Evolutionary conservation across 225 moss, liverwort and hornwort species (phyloP).

Genomic region (Anthoceros angustus): DNA sequence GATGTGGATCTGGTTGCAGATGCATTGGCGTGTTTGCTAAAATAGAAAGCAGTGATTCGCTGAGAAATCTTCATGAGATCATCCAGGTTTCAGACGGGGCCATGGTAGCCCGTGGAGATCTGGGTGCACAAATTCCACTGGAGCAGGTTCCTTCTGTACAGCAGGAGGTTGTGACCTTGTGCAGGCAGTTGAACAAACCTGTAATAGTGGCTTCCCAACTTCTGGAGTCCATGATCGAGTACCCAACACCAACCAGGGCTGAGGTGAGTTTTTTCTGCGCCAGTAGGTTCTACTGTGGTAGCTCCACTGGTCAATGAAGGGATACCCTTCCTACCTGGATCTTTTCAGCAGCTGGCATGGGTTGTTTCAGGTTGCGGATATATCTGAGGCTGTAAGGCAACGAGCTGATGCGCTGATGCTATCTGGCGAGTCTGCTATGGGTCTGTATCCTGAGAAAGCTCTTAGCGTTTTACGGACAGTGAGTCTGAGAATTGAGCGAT

Average conservation of each 20-base stretch:
- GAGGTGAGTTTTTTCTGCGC: slow-evolving; percentile 31
- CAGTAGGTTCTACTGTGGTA: background rate
- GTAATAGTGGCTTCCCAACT: slow-evolving; percentile 79
- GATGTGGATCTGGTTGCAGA: slow-evolving; percentile 10
- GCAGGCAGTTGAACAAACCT: slow-evolving; percentile 61
- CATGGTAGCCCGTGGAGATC: slow-evolving; percentile 75
- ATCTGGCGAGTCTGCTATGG: slow-evolving; percentile 32
- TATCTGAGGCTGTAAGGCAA: slow-evolving; percentile 28
- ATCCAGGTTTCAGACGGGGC: slow-evolving; percentile 73
- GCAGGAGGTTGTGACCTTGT: slow-evolving; percentile 35
- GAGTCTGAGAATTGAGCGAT: slow-evolving; percentile 26
- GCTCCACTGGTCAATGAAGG: background rate
- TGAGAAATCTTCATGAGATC: slow-evolving; percentile 25
- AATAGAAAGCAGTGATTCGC: slow-evolving; percentile 27
- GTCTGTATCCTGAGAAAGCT: slow-evolving; percentile 23
- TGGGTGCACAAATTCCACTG: slow-evolving; percentile 68
- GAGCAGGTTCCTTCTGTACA: slow-evolving; percentile 72
- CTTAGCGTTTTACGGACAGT: slow-evolving; percentile 21
- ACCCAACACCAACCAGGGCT: slow-evolving; percentile 69
- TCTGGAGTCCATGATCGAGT: slow-evolving; percentile 81
- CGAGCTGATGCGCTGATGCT: slow-evolving; percentile 34
- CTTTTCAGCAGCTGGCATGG: background rate
- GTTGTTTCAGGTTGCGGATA: slow-evolving; percentile 21
- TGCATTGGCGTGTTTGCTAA: slow-evolving; percentile 33
- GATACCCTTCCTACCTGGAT: background rate